These are phyloP conservation scores for Aspergillus piperis DNA, from an alignment of 2,329 filamentous ascomycete species.

Conservation along the genomic window DNA sequence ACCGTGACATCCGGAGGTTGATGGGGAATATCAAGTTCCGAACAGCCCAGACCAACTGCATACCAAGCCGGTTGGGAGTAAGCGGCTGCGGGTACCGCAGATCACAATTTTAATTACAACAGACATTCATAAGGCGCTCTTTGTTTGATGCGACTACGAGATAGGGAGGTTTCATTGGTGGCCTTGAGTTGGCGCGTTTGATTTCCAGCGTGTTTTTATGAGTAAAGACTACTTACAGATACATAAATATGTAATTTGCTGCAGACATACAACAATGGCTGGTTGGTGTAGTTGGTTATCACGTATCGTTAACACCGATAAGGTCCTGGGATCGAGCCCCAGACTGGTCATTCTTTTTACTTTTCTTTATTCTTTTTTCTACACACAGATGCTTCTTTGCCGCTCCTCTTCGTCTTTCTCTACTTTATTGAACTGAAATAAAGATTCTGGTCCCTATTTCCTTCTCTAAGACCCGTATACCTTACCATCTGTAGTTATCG, in stretches of 20 bases:
- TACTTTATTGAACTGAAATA: not conserved
- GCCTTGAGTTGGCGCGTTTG: too few relatives aligned
- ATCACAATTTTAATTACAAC: not conserved
- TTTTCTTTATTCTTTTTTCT: not conserved
- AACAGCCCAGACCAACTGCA: not conserved
- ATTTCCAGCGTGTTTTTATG: too few relatives aligned
- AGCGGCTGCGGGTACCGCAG: not conserved
- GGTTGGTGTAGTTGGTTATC: conserved; percentile 15
- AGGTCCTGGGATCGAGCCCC: conserved; percentile 36
- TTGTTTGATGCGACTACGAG: too few relatives aligned
- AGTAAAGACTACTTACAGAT: too few relatives aligned
- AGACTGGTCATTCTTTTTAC: conserved; percentile 21
- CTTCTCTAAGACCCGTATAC: too few relatives aligned
- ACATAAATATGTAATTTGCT: too few relatives aligned
- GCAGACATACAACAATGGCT: not conserved
- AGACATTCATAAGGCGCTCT: too few relatives aligned
- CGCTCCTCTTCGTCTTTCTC: not conserved
- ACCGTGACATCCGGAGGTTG: not conserved
- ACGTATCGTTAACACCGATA: conserved; percentile 41
- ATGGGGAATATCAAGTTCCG: not conserved
- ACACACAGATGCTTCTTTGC: not conserved
- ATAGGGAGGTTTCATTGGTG: too few relatives aligned
- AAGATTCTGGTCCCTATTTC: fast-evolving
- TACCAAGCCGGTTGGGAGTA: not conserved
- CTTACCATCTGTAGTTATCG: too few relatives aligned